A percentile compares a stretch with the other conserved stretches of the same genome.
Evolutionary conservation across 2,329 filamentous ascomycete species (phyloP).

Genomic region (Cercospora janseana): DNA sequence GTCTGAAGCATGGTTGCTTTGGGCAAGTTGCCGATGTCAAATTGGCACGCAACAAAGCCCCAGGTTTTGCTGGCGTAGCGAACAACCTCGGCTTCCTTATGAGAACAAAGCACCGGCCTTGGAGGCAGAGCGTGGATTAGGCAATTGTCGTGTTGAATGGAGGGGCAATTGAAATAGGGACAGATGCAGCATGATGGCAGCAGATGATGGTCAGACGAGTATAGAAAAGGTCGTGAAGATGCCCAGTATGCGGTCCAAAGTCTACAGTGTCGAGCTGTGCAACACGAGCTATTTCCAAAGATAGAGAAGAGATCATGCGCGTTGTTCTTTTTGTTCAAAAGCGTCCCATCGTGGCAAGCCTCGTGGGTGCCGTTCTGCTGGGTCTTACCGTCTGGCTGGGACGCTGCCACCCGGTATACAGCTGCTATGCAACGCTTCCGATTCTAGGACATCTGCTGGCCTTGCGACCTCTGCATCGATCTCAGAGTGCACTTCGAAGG

Average conservation of each 20-base stretch:
- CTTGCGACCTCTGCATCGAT: not conserved
- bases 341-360: not conserved
- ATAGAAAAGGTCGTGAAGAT: not conserved
- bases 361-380: constrained; percentile 4
- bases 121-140: too few relatives aligned
- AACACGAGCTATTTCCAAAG: not conserved
- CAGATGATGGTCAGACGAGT: not conserved
- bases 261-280: not conserved
- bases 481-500: not conserved
- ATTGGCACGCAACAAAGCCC: constrained; percentile 10
- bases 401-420: not conserved
- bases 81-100: too few relatives aligned
- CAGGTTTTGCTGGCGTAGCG: not conserved
- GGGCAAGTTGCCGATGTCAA: constrained; percentile 9
- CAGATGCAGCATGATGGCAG: not conserved
- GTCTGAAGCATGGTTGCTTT: not conserved
- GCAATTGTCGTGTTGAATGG: not conserved
- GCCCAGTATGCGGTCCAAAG: not conserved
- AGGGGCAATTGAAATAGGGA: not conserved
- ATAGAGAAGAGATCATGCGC: constrained; percentile 2
- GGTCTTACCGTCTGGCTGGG: not conserved
- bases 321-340: constrained; percentile 1
- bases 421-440: not conserved
- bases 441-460: not conserved
- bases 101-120: too few relatives aligned